phyloP scores from a whole-genome alignment of 768 basidiomycete genomes.

The Lactarius hatsudake region DNA sequence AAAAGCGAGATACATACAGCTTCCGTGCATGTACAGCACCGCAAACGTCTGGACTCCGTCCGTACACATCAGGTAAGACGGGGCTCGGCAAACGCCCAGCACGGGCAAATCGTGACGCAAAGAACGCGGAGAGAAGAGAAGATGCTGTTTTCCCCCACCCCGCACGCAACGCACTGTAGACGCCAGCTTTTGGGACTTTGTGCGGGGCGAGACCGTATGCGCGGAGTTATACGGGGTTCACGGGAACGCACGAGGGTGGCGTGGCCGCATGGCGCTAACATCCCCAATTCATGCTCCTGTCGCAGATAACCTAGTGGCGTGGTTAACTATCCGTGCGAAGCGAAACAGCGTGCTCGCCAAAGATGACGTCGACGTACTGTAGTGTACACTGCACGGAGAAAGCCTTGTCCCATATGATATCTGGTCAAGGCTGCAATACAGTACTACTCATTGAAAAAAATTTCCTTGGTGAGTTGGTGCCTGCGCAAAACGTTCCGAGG shows the following conservation, averaged over 20 bases:
- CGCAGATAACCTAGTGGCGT: background rate
- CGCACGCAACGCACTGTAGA: background rate
- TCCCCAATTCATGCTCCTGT: background rate
- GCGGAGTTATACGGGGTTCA: background rate
- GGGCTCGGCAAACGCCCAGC: background rate
- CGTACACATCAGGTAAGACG: background rate
- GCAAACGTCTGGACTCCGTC: background rate
- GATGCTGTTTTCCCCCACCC: too few species aligned
- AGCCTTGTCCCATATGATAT: background rate
- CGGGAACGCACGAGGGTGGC: background rate
- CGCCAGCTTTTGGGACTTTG: background rate
- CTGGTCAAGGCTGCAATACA: too few species aligned
- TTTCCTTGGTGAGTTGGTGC: background rate
- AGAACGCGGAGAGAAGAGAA: background rate
- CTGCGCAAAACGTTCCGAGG: background rate
- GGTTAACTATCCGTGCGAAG: background rate
- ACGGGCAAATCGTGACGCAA: background rate
- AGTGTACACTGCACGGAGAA: background rate
- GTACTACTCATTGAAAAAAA: background rate
- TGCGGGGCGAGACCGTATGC: background rate
- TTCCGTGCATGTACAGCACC: background rate
- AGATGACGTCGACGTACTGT: constrained; percentile 2
- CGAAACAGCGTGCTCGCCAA: background rate
- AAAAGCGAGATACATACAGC: background rate
- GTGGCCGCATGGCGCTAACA: background rate